Conservation (phyloP, 352 stramenopile species). For the Phytophthora meadii region DNA sequence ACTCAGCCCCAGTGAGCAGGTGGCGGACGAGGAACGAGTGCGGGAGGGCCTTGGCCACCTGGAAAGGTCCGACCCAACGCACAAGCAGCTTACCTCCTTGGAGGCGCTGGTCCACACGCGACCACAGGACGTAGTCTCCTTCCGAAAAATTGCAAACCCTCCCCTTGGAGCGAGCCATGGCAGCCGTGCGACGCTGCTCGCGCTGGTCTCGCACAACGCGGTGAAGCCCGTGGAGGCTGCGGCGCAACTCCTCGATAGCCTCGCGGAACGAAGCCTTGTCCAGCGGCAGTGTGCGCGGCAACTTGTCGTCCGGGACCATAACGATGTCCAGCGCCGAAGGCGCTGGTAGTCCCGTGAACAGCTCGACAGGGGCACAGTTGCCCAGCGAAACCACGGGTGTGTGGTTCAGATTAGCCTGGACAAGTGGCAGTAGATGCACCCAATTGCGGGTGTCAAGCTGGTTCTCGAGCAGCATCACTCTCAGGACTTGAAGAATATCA, state of each 20-base stretch:
- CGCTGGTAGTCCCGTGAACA: too few species aligned
- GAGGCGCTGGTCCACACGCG: conserved; percentile 11
- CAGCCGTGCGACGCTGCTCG: not conserved
- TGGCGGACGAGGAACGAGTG: conserved; percentile 26
- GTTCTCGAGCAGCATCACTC: too few species aligned
- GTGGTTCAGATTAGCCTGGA: too few species aligned
- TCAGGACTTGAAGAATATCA: too few species aligned
- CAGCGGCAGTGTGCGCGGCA: conserved; percentile 4
- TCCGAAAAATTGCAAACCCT: conserved; percentile 20
- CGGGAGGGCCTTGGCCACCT: conserved; percentile 5
- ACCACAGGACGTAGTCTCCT: conserved; percentile 17
- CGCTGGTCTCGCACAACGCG: not conserved
- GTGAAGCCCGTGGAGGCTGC: not conserved
- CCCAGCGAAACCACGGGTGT: too few species aligned
- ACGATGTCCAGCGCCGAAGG: conserved; percentile 2
- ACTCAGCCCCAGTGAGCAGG: conserved; percentile 14
- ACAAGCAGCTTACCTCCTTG: conserved; percentile 10
- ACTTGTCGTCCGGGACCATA: not conserved
- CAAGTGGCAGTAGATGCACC: too few species aligned
- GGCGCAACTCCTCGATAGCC: not conserved
- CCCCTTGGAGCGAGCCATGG: conserved; percentile 14
- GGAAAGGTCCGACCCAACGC: conserved; percentile 12
- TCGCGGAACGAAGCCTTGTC: not conserved
- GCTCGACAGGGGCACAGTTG: too few species aligned
- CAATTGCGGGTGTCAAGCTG: too few species aligned